Percentiles rank a stretch among this genome's conserved stretches.
Conservation (phyloP, 1,284 basidiomycete species). For the Stereum hirsutum region DNA sequence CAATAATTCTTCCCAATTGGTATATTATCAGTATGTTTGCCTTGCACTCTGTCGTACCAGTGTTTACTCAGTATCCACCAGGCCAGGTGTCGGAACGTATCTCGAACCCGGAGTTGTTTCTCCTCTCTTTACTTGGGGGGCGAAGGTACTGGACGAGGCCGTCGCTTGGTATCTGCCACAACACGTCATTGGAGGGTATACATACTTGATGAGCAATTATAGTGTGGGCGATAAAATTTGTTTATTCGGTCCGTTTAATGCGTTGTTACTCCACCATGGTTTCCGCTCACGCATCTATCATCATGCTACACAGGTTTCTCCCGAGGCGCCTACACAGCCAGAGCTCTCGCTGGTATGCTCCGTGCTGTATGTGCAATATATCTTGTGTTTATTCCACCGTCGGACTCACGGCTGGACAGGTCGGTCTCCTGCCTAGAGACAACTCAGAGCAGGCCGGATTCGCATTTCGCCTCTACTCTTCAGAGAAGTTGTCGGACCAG, state of each 20-base stretch:
- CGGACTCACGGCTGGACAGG: slow-evolving; percentile 26
- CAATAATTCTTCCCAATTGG: slow-evolving; percentile 41
- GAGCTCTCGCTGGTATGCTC: slow-evolving; percentile 62
- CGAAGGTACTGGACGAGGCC: slow-evolving; percentile 45
- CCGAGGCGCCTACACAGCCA: slow-evolving; percentile 69
- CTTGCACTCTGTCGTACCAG: not conserved
- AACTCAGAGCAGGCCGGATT: slow-evolving; percentile 55
- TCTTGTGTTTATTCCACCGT: not conserved
- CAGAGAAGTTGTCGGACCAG: slow-evolving; percentile 25
- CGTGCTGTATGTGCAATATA: slow-evolving; percentile 20
- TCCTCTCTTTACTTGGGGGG: slow-evolving; percentile 37
- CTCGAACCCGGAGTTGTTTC: slow-evolving; percentile 40
- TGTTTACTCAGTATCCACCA: not conserved
- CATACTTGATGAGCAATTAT: slow-evolving; percentile 57
- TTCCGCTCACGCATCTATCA: not conserved
- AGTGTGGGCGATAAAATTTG: slow-evolving; percentile 47
- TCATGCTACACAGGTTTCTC: slow-evolving; percentile 45
- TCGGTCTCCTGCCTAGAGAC: slow-evolving; percentile 50
- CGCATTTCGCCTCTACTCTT: slow-evolving; percentile 56
- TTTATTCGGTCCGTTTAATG: slow-evolving; percentile 41
- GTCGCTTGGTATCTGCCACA: slow-evolving; percentile 57
- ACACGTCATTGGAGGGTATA: slow-evolving; percentile 59
- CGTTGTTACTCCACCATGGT: not conserved
- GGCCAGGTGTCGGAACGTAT: slow-evolving; percentile 60
- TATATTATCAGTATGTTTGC: slow-evolving; percentile 53